Percentiles rank a stretch among this genome's conserved stretches.
Conservation (phyloP, 148 eudicot genomes). For the Amaranthus hypochondriacus region DNA sequence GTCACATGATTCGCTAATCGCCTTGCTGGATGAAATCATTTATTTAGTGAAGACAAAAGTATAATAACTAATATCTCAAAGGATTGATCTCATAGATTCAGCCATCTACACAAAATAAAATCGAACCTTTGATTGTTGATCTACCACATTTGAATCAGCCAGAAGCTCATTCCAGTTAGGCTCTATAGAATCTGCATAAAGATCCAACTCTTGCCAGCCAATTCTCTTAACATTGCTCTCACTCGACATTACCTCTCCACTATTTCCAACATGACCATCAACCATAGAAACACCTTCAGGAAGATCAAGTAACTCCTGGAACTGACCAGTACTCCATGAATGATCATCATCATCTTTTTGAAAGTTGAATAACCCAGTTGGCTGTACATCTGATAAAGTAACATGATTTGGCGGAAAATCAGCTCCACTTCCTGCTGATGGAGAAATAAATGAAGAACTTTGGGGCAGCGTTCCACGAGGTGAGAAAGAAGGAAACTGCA, state of each 20-base stretch:
- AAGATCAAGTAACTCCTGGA: conserved; percentile 54
- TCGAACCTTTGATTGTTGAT: conserved; percentile 56
- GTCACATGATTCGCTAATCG: too few species aligned
- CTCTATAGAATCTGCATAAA: conserved; percentile 49
- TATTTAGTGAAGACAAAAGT: too few species aligned
- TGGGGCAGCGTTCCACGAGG: conserved; percentile 30
- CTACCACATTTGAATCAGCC: conserved; percentile 41
- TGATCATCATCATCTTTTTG: conserved; percentile 41
- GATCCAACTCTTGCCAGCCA: conserved; percentile 61
- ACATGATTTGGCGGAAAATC: conserved; percentile 26
- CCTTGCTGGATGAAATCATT: too few species aligned
- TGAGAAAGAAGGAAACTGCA: conserved; percentile 33
- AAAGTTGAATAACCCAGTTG: conserved; percentile 32
- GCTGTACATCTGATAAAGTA: conserved; percentile 25
- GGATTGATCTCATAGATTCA: neutral
- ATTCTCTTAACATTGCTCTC: conserved; percentile 39
- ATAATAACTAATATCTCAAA: too few species aligned
- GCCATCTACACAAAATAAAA: conserved; percentile 1
- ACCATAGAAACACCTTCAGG: conserved; percentile 30
- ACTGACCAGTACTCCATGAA: conserved; percentile 52
- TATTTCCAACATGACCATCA: conserved; percentile 44
- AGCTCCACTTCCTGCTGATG: conserved; percentile 28
- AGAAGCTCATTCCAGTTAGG: conserved; percentile 63
- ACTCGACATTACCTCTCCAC: conserved; percentile 26
- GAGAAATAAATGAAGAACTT: conserved; percentile 36